Percentiles rank a stretch among this genome's conserved stretches.
Evolutionary conservation across 768 basidiomycete genomes (phyloP).

Genomic region (Rhodotorula taiwanensis): DNA sequence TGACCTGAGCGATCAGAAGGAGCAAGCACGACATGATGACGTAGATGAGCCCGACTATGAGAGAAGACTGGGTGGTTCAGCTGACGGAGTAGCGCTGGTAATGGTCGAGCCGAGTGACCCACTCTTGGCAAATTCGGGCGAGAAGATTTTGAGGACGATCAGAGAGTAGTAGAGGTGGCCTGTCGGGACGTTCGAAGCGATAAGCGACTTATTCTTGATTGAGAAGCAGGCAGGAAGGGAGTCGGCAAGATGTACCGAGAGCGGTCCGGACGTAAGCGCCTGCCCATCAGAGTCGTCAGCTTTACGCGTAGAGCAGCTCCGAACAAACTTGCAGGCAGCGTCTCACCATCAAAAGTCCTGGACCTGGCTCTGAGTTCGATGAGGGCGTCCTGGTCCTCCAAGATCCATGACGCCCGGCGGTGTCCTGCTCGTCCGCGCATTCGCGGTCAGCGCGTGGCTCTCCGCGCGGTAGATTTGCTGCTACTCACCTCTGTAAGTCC

Average conservation of each 20-base stretch:
- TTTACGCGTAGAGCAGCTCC: not conserved
- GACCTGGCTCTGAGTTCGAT: conserved; percentile 64
- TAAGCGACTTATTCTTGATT: no score
- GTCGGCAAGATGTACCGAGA: conserved; percentile 45
- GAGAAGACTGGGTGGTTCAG: not conserved
- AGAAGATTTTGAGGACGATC: conserved; percentile 71
- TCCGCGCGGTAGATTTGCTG: no score
- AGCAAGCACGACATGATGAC: conserved; percentile 54
- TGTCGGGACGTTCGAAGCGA: not conserved
- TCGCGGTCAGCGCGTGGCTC: no score
- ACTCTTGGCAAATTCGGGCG: conserved; percentile 66
- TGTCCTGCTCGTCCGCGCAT: conserved; percentile 3
- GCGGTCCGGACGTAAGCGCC: conserved; percentile 74
- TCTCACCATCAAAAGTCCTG: conserved; percentile 59
- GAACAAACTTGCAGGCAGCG: not conserved
- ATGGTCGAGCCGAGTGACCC: conserved; percentile 40
- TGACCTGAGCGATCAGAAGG: conserved; percentile 55
- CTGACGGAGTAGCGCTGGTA: no score
- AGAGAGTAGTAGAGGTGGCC: conserved; percentile 64
- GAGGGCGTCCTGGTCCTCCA: conserved; percentile 6
- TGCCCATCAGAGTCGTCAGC: not conserved
- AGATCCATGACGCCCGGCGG: conserved; percentile 6
- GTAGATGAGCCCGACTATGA: conserved; percentile 43
- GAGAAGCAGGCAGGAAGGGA: not conserved
- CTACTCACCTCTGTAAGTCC: no score